Conservation (phyloP, 345 rosid genomes). For the Brassica cretica region DNA sequence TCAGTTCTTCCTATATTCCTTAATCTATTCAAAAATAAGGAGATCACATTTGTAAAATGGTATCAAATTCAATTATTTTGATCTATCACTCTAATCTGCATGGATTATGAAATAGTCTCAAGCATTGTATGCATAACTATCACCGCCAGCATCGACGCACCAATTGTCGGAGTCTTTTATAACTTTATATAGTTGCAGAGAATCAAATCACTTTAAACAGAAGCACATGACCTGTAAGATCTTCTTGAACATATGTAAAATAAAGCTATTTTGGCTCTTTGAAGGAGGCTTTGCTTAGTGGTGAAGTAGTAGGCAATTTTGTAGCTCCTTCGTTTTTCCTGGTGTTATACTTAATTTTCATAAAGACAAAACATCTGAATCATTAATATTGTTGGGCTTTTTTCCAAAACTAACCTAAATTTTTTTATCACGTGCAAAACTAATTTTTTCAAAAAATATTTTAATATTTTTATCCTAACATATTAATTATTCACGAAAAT, state of each 20-base stretch:
- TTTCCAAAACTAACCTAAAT: too few relatives aligned
- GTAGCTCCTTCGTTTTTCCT: not conserved
- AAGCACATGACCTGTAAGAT: constrained; percentile 35
- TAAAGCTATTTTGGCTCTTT: constrained; percentile 24
- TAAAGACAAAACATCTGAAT: too few relatives aligned
- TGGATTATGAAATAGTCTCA: too few relatives aligned
- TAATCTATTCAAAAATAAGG: too few relatives aligned
- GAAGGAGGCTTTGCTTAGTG: constrained; percentile 39
- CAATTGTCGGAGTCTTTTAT: not conserved
- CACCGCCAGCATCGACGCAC: too few relatives aligned
- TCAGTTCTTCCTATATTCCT: too few relatives aligned
- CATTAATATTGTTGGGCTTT: not conserved
- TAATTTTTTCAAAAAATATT: too few relatives aligned
- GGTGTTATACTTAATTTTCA: not conserved
- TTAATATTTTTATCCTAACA: not conserved
- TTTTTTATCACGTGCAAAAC: too few relatives aligned
- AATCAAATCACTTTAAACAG: constrained; percentile 40
- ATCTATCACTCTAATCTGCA: too few relatives aligned
- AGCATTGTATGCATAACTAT: too few relatives aligned
- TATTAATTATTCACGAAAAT: not conserved
- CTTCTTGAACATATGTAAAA: constrained; percentile 32
- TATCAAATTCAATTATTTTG: too few relatives aligned
- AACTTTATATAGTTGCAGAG: constrained; percentile 27
- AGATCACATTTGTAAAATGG: too few relatives aligned
- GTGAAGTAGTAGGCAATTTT: constrained; percentile 24